Conservation (phyloP, 345 rosid genomes). For the Odontarrhena argentea region DNA sequence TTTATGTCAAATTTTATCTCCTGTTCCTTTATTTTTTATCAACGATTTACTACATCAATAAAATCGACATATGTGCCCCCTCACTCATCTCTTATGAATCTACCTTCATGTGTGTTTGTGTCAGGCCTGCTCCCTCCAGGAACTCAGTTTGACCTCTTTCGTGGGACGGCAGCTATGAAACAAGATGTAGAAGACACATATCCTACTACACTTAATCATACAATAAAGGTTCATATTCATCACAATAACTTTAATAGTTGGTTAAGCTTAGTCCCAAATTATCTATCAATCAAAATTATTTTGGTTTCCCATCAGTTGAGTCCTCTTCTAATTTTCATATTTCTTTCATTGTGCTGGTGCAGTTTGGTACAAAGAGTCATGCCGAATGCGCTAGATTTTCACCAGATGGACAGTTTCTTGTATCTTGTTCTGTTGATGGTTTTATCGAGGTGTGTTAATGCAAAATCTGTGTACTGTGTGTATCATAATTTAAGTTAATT, state of each 20-base stretch:
- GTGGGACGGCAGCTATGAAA: constrained; percentile 98
- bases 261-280: not conserved
- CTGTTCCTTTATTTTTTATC: not conserved
- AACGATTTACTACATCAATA: not conserved
- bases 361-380: constrained; percentile 95
- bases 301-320: constrained; percentile 19
- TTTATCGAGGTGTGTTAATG: constrained; percentile 74
- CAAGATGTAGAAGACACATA: constrained; percentile 94
- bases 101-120: constrained; percentile 22
- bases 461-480: not conserved
- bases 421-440: constrained; percentile 94
- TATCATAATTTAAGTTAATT: constrained; percentile 8
- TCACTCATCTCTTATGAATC: constrained; percentile 3
- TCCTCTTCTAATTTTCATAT: constrained; percentile 18
- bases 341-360: constrained; percentile 39
- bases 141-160: constrained; percentile 93
- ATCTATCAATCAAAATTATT: constrained; percentile 6
- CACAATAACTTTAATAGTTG: constrained; percentile 18
- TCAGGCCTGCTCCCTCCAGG: constrained; percentile 97
- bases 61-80: constrained; percentile 13
- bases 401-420: constrained; percentile 98
- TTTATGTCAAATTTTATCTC: not conserved
- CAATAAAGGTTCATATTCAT: constrained; percentile 73
- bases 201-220: constrained; percentile 76
- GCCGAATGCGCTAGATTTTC: constrained; percentile 97